Evolutionary conservation across 768 basidiomycete genomes (phyloP).

Genomic region (Termitomyces bulborhizus): DNA sequence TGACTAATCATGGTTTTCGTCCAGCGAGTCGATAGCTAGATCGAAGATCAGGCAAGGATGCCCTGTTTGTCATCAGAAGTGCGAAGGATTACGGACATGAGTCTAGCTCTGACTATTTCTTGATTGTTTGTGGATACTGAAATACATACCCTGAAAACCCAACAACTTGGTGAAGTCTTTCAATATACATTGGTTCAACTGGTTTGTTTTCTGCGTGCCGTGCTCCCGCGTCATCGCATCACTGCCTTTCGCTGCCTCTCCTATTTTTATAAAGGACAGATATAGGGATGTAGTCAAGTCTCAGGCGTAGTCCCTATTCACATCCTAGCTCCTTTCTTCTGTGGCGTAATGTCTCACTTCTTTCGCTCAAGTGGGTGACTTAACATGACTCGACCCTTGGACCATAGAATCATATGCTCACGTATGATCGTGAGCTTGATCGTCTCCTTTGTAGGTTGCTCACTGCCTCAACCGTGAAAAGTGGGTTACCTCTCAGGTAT

Average conservation of each 20-base stretch:
- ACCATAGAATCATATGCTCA: neutral
- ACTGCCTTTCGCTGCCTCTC: neutral
- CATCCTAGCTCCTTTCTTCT: neutral
- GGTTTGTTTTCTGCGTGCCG: neutral
- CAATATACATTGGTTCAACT: neutral
- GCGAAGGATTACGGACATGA: constrained; percentile 39
- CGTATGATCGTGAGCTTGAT: neutral
- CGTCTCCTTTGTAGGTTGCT: neutral
- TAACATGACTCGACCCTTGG: neutral
- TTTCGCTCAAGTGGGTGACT: neutral
- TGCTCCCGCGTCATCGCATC: no score
- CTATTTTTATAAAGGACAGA: neutral
- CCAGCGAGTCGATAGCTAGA: constrained; percentile 66
- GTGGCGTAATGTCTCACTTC: neutral
- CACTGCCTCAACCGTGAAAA: neutral
- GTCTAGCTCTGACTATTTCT: neutral
- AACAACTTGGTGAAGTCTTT: neutral
- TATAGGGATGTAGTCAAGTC: neutral
- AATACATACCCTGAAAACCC: constrained; percentile 2
- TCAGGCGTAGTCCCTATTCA: neutral
- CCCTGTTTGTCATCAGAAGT: constrained; percentile 66
- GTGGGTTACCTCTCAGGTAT: neutral
- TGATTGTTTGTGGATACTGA: constrained; percentile 8
- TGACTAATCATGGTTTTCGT: neutral
- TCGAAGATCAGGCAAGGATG: constrained; percentile 62